These are phyloP conservation scores for Lipomyces sp. DNA, from an alignment of 805 yeast species.

Conservation along the genomic window DNA sequence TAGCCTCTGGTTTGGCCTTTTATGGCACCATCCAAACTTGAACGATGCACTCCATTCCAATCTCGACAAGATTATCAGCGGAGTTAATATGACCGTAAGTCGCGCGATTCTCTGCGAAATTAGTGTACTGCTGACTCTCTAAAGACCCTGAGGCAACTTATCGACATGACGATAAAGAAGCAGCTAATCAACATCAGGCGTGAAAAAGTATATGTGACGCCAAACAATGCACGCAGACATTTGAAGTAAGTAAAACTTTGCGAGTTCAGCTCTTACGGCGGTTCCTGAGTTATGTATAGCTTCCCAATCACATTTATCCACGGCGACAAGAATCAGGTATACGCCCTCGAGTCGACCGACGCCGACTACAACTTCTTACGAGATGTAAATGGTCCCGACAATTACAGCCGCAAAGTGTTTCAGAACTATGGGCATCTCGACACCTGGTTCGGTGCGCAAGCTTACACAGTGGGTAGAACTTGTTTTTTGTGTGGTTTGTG, in stretches of 20 bases:
- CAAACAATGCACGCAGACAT: not conserved
- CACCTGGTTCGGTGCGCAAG: not conserved
- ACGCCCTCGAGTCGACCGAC: conserved; percentile 1
- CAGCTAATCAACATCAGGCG: not conserved
- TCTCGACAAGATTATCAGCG: not conserved
- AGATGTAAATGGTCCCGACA: not conserved
- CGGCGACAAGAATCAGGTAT: not conserved
- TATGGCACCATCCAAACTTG: not conserved
- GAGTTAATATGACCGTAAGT: not conserved
- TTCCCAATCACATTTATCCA: not conserved
- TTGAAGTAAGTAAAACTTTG: not conserved
- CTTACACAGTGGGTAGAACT: not conserved
- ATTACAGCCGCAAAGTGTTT: not conserved
- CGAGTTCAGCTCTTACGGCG: not conserved
- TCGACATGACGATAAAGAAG: not conserved
- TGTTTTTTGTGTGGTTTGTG: not conserved
- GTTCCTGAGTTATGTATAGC: not conserved
- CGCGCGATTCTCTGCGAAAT: not conserved
- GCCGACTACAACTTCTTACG: conserved; percentile 3
- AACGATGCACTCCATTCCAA: conserved; percentile 1
- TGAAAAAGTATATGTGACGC: not conserved
- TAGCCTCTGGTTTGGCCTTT: not conserved
- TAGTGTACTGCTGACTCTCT: not conserved
- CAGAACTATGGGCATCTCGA: not conserved
- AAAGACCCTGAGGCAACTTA: not conserved